A percentile compares a stretch with the other conserved stretches of the same genome.
phyloP scores from a whole-genome alignment of 305 asterid species.

The Fraxinus floribunda region DNA sequence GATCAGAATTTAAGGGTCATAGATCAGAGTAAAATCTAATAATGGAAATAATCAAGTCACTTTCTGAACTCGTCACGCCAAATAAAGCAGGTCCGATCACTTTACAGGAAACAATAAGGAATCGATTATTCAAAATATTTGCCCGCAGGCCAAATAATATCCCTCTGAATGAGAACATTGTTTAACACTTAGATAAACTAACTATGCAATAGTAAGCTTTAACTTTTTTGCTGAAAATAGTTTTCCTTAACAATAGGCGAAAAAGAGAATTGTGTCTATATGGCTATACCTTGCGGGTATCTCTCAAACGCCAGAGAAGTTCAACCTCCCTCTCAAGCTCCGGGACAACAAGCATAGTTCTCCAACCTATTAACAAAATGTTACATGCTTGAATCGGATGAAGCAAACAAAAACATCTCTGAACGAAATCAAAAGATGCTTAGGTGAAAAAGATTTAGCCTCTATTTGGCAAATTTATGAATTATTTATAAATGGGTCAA shows the following conservation, averaged over 20 bases:
- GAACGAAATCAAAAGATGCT: neutral
- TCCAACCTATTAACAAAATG: slow-evolving; percentile 71
- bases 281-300: slow-evolving; percentile 68
- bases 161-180: neutral
- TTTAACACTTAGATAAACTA: neutral
- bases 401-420: neutral
- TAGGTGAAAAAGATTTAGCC: no score
- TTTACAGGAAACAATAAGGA: neutral
- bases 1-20: neutral
- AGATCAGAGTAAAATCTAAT: slow-evolving; percentile 11
- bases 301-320: slow-evolving; percentile 71
- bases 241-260: neutral
- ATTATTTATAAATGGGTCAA: neutral
- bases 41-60: neutral
- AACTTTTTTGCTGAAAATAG: neutral
- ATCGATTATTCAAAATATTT: neutral
- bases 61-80: neutral
- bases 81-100: neutral
- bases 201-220: neutral
- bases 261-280: neutral
- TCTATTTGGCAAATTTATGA: neutral
- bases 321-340: slow-evolving; percentile 97
- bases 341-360: slow-evolving; percentile 99
- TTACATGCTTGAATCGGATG: neutral
- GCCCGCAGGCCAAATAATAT: neutral